Percentiles rank a stretch among this genome's conserved stretches.
Evolutionary conservation across 306 rosid species (phyloP).

Genomic region (Vicia sativa): DNA sequence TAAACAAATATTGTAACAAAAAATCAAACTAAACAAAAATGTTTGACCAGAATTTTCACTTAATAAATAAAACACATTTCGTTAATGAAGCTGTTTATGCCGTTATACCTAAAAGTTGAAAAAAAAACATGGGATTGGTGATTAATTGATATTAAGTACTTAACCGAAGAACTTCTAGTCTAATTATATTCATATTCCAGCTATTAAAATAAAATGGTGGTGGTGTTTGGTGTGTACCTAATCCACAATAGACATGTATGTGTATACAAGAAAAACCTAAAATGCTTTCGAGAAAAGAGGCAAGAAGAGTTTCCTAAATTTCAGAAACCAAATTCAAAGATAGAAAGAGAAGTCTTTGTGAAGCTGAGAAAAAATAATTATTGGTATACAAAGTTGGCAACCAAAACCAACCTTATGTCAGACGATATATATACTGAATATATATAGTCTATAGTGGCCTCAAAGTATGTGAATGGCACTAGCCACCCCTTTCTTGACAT

Average conservation of each 20-base stretch:
- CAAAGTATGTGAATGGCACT: slow-evolving; percentile 25
- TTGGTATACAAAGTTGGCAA: slow-evolving; percentile 44
- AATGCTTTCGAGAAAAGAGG: slow-evolving; percentile 24
- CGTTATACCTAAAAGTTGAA: slow-evolving; percentile 57
- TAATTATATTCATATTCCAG: slow-evolving; percentile 5
- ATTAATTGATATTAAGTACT: slow-evolving; percentile 34
- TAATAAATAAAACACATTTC: slow-evolving; percentile 9
- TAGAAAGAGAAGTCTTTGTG: slow-evolving; percentile 9
- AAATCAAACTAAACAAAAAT: slow-evolving; percentile 23
- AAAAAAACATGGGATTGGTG: slow-evolving; percentile 26
- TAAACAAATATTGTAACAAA: slow-evolving; percentile 9
- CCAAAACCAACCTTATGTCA: slow-evolving; percentile 35
- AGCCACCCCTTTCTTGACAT: slow-evolving; percentile 24
- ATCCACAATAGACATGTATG: slow-evolving; percentile 15
- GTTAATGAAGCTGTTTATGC: slow-evolving; percentile 53
- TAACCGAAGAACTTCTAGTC: slow-evolving; percentile 19
- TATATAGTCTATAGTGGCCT: slow-evolving; percentile 5
- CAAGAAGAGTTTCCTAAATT: slow-evolving; percentile 1
- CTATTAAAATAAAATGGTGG: slow-evolving; percentile 20
- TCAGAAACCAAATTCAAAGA: slow-evolving; percentile 5
- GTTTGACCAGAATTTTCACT: slow-evolving; percentile 29
- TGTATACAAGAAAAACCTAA: slow-evolving; percentile 7
- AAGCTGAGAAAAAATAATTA: background rate
- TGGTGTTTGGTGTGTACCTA: slow-evolving; percentile 45
- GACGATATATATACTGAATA: background rate